These are phyloP conservation scores for Diphasiastrum complanatum DNA, from an alignment of 83 land plant species.

Conservation along the genomic window DNA sequence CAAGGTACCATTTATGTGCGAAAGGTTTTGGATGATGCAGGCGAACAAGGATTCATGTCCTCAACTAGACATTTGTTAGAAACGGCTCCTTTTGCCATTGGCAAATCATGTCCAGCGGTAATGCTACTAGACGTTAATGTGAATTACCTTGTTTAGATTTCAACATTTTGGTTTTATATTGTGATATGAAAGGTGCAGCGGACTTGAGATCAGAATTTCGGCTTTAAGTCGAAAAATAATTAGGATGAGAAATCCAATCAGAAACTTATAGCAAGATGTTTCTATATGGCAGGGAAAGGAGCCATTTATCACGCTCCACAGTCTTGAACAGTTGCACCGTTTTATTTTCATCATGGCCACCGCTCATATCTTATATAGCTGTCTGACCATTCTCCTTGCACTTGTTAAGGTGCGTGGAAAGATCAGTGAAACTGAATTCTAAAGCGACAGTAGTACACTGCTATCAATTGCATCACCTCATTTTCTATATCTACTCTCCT, in stretches of 20 bases:
- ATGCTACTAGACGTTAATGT: background rate
- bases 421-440: too few relatives aligned
- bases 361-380: slow-evolving; percentile 47
- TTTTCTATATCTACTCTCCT: background rate
- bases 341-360: slow-evolving; percentile 54
- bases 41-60: background rate
- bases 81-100: too few relatives aligned
- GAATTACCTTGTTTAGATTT: background rate
- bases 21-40: background rate
- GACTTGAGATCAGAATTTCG: too few relatives aligned
- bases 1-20: background rate
- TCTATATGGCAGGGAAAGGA: slow-evolving; percentile 36
- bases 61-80: background rate
- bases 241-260: too few relatives aligned
- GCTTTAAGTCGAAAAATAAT: too few relatives aligned
- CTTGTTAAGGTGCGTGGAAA: slow-evolving; percentile 47
- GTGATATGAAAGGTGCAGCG: too few relatives aligned
- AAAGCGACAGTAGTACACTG: too few relatives aligned
- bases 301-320: slow-evolving; percentile 38
- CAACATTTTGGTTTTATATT: background rate
- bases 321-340: slow-evolving; percentile 50
- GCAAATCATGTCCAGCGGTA: too few relatives aligned
- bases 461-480: background rate
- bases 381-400: slow-evolving; percentile 48
- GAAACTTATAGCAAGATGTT: too few relatives aligned